Percentiles rank a stretch among this genome's conserved stretches.
phyloP scores from a whole-genome alignment of 2,329 filamentous ascomycete genomes.

The Colletotrichum tabaci region DNA sequence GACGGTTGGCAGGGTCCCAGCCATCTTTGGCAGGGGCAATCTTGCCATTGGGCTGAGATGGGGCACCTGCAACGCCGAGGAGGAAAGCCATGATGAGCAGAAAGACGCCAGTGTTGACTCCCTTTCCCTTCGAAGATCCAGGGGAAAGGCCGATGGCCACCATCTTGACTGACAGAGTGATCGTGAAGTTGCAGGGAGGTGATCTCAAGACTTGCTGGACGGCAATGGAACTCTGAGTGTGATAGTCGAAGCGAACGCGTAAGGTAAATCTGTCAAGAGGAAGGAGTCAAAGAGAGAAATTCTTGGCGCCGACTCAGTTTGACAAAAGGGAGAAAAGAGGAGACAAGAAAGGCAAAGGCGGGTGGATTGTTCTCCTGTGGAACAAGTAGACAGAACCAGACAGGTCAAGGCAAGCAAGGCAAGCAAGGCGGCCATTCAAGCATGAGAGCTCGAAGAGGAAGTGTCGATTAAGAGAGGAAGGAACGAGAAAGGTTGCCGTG shows the following conservation, averaged over 20 bases:
- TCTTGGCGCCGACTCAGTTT: neutral
- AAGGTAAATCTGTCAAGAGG: neutral
- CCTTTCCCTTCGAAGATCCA: neutral
- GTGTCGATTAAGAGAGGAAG: neutral
- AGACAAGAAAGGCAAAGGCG: no score
- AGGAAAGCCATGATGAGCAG: constrained; percentile 11
- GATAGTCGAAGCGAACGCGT: neutral
- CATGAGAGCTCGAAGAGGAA: no score
- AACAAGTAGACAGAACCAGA: neutral
- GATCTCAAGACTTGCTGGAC: neutral
- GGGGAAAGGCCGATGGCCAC: neutral
- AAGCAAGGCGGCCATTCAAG: neutral
- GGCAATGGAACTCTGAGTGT: no score
- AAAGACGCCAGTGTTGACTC: constrained; percentile 3
- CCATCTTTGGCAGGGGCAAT: neutral
- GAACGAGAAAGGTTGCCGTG: no score
- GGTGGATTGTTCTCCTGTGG: neutral
- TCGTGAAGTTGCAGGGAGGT: neutral
- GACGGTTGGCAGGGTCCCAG: constrained; percentile 16
- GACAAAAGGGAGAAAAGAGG: neutral
- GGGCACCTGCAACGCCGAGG: neutral
- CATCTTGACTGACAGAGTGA: neutral
- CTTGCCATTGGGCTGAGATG: neutral
- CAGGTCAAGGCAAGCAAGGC: no score
- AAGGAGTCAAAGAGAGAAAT: neutral